Evolutionary conservation across 1,139 yeast species (phyloP), one percentile per base, ranked within the genome.

Genomic region (Diutina sp.): DNA sequence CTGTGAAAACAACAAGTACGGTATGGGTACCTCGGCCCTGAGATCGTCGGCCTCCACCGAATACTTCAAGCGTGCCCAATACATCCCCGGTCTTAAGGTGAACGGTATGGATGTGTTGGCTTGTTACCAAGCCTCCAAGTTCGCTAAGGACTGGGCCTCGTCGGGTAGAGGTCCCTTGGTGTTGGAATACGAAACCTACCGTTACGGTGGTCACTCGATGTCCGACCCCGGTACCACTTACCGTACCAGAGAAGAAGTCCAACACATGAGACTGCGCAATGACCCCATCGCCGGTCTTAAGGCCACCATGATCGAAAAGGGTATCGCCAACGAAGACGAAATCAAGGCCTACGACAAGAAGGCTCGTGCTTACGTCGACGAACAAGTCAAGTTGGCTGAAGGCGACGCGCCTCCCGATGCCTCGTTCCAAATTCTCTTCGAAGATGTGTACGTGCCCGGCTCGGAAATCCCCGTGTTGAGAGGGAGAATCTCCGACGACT

Each of bases 141-240:
- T 88, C 68, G 98, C 98, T 68, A 91, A 90, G 79, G 96, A 91
- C 73, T 93, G 96, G 97, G 80, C 90, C 72, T 79, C 87, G 59
- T 78, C 85, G 61, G 97, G 97, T 67, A 93, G 93, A 69, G 99
- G 99, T 60, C 99, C 99, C 62, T 77, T 93, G 66, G 97, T 93
- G 58, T 71, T 93, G 66, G 99, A 93, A 79, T 93, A 87, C 75
- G 97, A 91, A 79, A 93, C 99, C 65, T 93, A 93, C 79, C 87
- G 99, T 82, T 93, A 93, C 73, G 98, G 99, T 79, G 99, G 99
- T 72, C 99, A 93, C 83, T 93, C 99, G 66, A 93, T 93, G 98
- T 91, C 97, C 64, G 98, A 93, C 76, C 98, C 98, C 68, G 98
- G 98, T 82, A 93, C 98, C 72, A 91, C 98, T 64, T 93, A 93